Percentiles rank a stretch among this genome's conserved stretches.
Conservation (phyloP, 1,284 basidiomycete genomes). For the Takashimella tepidaria region DNA sequence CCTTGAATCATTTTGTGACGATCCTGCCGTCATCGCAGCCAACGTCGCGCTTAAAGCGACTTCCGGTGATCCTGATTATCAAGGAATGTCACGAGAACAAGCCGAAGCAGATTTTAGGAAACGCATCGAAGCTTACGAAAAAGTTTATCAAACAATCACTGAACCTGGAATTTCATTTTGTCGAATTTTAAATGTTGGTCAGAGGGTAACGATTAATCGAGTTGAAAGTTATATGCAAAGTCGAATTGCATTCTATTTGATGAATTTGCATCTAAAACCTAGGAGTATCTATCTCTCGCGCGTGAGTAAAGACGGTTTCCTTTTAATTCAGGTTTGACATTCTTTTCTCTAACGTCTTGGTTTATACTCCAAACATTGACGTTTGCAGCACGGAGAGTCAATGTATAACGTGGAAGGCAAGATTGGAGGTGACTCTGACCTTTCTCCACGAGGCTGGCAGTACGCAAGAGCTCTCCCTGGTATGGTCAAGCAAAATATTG, state of each 20-base stretch:
- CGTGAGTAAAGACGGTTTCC: slow-evolving; percentile 54
- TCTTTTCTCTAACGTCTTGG: too few relatives aligned
- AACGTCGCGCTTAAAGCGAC: slow-evolving; percentile 95
- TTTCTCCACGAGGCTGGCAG: slow-evolving; percentile 76
- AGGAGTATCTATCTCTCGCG: slow-evolving; percentile 94
- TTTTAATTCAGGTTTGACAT: too few relatives aligned
- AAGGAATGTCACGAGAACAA: slow-evolving; percentile 74
- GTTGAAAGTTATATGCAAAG: slow-evolving; percentile 92
- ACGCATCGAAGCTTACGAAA: slow-evolving; percentile 89
- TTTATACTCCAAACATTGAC: slow-evolving; percentile 2
- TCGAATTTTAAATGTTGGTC: slow-evolving; percentile 82
- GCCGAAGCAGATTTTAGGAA: slow-evolving; percentile 86
- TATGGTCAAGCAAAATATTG: slow-evolving; percentile 85
- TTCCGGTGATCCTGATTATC: slow-evolving; percentile 97
- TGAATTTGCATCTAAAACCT: slow-evolving; percentile 97
- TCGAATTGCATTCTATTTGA: slow-evolving; percentile 95
- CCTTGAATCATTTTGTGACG: slow-evolving; percentile 90
- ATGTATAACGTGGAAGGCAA: slow-evolving; percentile 95
- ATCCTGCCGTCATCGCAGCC: slow-evolving; percentile 86
- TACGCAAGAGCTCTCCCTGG: slow-evolving; percentile 83
- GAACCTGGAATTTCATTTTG: slow-evolving; percentile 82
- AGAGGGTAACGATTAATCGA: slow-evolving; percentile 72
- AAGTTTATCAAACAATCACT: slow-evolving; percentile 90
- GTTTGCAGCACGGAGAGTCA: slow-evolving; percentile 86
- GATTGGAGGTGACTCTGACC: slow-evolving; percentile 89